phyloP scores from a whole-genome alignment of 2,329 filamentous ascomycete species.

The Neofusicoccum ribis region DNA sequence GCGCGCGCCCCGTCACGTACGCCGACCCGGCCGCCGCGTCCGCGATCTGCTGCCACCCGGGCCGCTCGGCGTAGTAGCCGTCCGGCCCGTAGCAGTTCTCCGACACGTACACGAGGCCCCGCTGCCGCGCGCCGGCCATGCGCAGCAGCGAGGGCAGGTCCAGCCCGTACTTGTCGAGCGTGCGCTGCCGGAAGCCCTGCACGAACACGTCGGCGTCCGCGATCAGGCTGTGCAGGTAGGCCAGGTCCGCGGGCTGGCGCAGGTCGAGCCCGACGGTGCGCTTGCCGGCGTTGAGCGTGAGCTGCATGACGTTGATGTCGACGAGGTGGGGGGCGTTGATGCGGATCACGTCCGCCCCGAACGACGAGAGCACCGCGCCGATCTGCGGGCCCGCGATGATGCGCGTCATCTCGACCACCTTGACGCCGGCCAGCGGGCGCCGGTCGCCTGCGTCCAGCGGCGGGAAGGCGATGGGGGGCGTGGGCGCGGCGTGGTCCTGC shows the following conservation, averaged over 20 bases:
- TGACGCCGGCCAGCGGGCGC: slow-evolving; percentile 44
- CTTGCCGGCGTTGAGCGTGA: slow-evolving; percentile 51
- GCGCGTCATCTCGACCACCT: slow-evolving; percentile 43
- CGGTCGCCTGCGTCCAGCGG: slow-evolving; percentile 30
- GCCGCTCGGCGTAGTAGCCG: slow-evolving; percentile 47
- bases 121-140: slow-evolving; percentile 42
- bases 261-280: slow-evolving; percentile 51
- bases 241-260: slow-evolving; percentile 42
- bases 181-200: slow-evolving; percentile 53
- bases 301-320: slow-evolving; percentile 41
- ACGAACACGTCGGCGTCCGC: slow-evolving; percentile 55
- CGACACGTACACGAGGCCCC: slow-evolving; percentile 50
- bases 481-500: slow-evolving; percentile 37
- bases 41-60: slow-evolving; percentile 51
- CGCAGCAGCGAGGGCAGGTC: slow-evolving; percentile 44
- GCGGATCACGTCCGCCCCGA: slow-evolving; percentile 51
- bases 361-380: slow-evolving; percentile 44
- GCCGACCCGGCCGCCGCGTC: slow-evolving; percentile 35
- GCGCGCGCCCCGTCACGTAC: slow-evolving; percentile 34
- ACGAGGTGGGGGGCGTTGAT: slow-evolving; percentile 45
- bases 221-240: slow-evolving; percentile 45
- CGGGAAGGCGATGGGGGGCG: slow-evolving; percentile 35
- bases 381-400: slow-evolving; percentile 49
- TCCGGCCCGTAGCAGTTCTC: slow-evolving; percentile 56
- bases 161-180: slow-evolving; percentile 46